phyloP scores from a whole-genome alignment of 2,329 filamentous ascomycete species.

The Fusarium vanettenii region DNA sequence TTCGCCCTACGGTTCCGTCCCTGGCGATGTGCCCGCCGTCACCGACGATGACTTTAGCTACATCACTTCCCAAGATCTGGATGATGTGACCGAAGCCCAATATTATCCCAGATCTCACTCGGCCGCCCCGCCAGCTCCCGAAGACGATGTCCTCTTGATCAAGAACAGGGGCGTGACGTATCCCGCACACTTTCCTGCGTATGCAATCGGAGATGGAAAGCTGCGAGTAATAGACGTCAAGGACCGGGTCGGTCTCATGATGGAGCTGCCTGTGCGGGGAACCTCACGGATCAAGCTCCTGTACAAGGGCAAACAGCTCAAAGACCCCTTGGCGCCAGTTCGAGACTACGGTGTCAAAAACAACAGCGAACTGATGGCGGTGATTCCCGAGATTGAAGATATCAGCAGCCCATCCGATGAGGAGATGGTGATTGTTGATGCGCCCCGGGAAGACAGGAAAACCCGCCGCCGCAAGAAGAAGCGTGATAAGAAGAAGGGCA shows the following conservation, averaged over 20 bases:
- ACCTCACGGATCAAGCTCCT: slow-evolving; percentile 71
- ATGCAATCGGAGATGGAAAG: slow-evolving; percentile 80
- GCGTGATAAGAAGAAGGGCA: slow-evolving; percentile 49
- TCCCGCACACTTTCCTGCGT: slow-evolving; percentile 78
- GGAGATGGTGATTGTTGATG: slow-evolving; percentile 60
- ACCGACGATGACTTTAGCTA: slow-evolving; percentile 84
- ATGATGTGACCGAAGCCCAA: slow-evolving; percentile 54
- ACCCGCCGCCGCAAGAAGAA: slow-evolving; percentile 56
- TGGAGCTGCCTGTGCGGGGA: slow-evolving; percentile 68
- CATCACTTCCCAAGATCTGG: slow-evolving; percentile 82
- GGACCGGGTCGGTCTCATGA: slow-evolving; percentile 74
- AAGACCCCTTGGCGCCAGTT: slow-evolving; percentile 69
- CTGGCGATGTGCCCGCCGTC: slow-evolving; percentile 68
- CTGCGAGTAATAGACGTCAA: slow-evolving; percentile 74
- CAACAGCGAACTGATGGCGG: slow-evolving; percentile 67
- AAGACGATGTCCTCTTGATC: slow-evolving; percentile 78
- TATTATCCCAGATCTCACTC: slow-evolving; percentile 56
- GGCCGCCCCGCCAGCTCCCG: slow-evolving; percentile 52
- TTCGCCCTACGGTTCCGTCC: slow-evolving; percentile 63
- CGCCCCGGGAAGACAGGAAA: slow-evolving; percentile 48
- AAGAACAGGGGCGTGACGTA: slow-evolving; percentile 75
- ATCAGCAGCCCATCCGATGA: slow-evolving; percentile 55
- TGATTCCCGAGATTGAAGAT: slow-evolving; percentile 54
- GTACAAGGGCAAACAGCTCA: slow-evolving; percentile 79
- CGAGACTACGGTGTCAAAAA: slow-evolving; percentile 72